Evolutionary conservation across 352 stramenopile species (phyloP).

Genomic region (Plasmopara halstedii): DNA sequence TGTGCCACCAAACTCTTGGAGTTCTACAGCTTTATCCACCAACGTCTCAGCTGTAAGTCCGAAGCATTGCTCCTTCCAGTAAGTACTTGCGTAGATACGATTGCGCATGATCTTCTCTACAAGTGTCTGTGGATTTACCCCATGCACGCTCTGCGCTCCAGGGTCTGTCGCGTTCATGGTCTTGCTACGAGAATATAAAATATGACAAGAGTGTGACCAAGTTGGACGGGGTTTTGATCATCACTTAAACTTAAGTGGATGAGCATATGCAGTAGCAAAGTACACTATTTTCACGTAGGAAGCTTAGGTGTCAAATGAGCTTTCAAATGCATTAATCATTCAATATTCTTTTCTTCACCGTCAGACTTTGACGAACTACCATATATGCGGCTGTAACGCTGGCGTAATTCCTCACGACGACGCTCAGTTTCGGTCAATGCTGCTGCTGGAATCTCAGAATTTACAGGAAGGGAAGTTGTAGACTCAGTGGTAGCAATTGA

Average conservation of each 20-base stretch:
- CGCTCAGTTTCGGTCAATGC: slow-evolving; percentile 39
- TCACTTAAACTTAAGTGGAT: too few relatives aligned
- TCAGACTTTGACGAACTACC: slow-evolving; percentile 15
- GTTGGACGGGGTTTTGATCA: too few relatives aligned
- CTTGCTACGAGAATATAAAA: too few relatives aligned
- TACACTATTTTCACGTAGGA: too few relatives aligned
- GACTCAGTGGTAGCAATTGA: slow-evolving; percentile 5
- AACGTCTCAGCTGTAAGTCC: slow-evolving; percentile 93
- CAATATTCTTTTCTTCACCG: slow-evolving; percentile 34
- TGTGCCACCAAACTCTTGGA: slow-evolving; percentile 89
- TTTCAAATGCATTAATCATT: slow-evolving; percentile 21
- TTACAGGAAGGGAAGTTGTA: slow-evolving; percentile 15
- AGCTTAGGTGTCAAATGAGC: too few relatives aligned
- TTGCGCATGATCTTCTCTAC: slow-evolving; percentile 98
- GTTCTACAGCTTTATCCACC: slow-evolving; percentile 93
- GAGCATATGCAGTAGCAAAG: too few relatives aligned
- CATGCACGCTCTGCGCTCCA: slow-evolving; percentile 87
- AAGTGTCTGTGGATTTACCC: slow-evolving; percentile 96
- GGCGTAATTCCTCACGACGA: slow-evolving; percentile 43
- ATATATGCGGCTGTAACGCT: slow-evolving; percentile 52
- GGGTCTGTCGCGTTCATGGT: slow-evolving; percentile 90
- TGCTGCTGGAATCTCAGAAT: slow-evolving; percentile 31
- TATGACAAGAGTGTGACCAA: too few relatives aligned
- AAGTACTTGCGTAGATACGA: slow-evolving; percentile 92
- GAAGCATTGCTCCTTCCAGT: slow-evolving; percentile 99